Base-by-base conservation (phyloP, 1,284 basidiomycete genomes). In the Ceratobasidium sp. region DNA sequence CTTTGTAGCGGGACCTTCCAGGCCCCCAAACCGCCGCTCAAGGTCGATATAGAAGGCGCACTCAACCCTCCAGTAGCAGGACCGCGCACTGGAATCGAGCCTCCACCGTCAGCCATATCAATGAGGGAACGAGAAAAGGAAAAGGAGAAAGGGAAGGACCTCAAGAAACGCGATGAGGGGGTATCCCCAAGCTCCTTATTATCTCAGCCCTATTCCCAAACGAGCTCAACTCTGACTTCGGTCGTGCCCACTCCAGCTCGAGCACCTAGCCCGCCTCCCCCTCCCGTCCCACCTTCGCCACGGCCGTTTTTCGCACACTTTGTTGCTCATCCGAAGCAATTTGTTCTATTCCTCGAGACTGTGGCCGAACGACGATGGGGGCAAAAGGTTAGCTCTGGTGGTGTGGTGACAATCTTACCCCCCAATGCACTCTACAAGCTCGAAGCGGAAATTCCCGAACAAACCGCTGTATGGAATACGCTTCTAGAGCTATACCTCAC, bases 381-480 rank as follows among this genome's bases (percentile, higher is more conserved):
- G 12, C 95, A 97, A 83, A 89, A 86, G 9, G 88, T 97, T 23
- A 90, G 92, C 58, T 86, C 81, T 28, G 80, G 83, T 28, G 42
- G 71, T 1, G 60, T 63, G 18, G 67, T 70, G 1, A 79, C 66
- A 0, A 64, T 76, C 26, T 23, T 67, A 12, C 73, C 73, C n/a
- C 63, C 63, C 39, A 55, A 56, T 28, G 18, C 26, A 6, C 72
- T 60, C 18, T 20, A 44, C 55, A 66, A 64, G 23, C 58, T 56
- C 39, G 71, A 75, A n/a, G 56, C 78, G 2, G 75, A 77, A 26
- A 40, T 67, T n/a, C 58, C 63, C 26, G 81, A 98, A 83, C 95
- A 97, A 84, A 89, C 90, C 13, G 93, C 96, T 0, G 93, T 98
- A 15, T 99, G 97, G 97, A 98, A 98, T 85, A 98, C 97, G 0